A percentile compares a stretch with the other conserved stretches of the same genome.
phyloP scores from a whole-genome alignment of 176 grass and related monocot species.

The Pharus latifolius region DNA sequence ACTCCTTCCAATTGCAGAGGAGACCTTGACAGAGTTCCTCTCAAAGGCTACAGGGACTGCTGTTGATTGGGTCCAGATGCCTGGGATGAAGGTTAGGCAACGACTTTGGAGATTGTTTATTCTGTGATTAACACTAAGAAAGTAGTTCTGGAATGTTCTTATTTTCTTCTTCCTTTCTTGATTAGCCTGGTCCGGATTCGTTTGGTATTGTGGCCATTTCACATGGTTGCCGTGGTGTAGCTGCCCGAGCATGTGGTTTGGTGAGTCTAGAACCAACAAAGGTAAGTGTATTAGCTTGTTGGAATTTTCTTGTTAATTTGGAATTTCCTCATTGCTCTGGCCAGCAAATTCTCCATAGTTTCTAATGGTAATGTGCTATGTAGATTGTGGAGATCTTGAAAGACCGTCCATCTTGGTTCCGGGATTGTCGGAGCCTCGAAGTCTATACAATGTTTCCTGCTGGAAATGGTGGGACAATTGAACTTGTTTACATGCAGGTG shows the following conservation, averaged over 20 bases:
- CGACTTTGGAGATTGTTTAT: not conserved
- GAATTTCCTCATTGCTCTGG: not conserved
- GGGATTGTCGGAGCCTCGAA: constrained; percentile 92
- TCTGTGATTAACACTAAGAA: not conserved
- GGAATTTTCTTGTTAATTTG: too few relatives aligned
- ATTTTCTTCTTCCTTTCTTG: not conserved
- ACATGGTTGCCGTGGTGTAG: constrained; percentile 84
- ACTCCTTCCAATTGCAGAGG: constrained; percentile 86
- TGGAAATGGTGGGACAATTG: constrained; percentile 91
- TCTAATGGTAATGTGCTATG: constrained; percentile 13
- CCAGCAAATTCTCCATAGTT: not conserved
- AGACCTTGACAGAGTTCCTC: constrained; percentile 97
- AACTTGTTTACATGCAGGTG: constrained; percentile 96
- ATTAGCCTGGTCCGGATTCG: constrained; percentile 99
- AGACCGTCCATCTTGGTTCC: constrained; percentile 87
- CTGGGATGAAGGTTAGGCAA: constrained; percentile 89
- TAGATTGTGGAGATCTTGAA: constrained; percentile 89
- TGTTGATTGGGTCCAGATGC: constrained; percentile 99
- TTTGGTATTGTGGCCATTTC: constrained; percentile 96
- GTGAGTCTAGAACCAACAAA: constrained; percentile 95
- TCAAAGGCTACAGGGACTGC: constrained; percentile 99
- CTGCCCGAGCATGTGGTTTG: constrained; percentile 96
- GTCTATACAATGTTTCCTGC: constrained; percentile 76
- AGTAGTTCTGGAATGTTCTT: not conserved
- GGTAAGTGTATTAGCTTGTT: constrained; percentile 14